phyloP scores from a whole-genome alignment of 345 rosid species.

The Durio zibethinus region DNA sequence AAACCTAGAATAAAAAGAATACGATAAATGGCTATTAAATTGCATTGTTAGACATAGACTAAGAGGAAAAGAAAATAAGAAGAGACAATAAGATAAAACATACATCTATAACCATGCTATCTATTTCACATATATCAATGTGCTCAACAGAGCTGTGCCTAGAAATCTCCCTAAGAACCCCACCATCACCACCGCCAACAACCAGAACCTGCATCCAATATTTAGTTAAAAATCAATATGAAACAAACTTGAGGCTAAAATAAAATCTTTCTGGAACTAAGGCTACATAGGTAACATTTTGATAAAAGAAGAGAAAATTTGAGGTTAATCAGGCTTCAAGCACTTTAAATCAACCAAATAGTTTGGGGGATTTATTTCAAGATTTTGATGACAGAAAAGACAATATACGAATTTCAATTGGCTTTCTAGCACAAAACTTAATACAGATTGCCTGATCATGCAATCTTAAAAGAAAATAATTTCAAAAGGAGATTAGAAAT shows the following conservation, averaged over 20 bases:
- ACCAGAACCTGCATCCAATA: constrained; percentile 65
- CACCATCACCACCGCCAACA: constrained; percentile 99
- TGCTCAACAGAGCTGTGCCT: constrained; percentile 83
- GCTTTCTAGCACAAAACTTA: constrained; percentile 1
- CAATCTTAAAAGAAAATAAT: background rate
- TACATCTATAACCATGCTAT: constrained; percentile 95
- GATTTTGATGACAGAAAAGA: constrained; percentile 6
- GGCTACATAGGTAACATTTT: background rate
- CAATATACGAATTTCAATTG: background rate
- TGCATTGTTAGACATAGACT: background rate
- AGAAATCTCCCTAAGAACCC: constrained; percentile 87
- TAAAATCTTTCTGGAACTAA: background rate
- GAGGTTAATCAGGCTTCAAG: background rate
- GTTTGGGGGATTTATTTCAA: background rate
- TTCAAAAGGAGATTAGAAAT: background rate
- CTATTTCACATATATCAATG: constrained; percentile 96
- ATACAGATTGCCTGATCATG: background rate
- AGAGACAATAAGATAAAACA: constrained; percentile 24
- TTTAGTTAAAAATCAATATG: background rate
- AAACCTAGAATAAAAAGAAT: constrained; percentile 46
- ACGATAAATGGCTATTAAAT: background rate
- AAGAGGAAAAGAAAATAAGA: background rate
- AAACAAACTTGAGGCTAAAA: background rate
- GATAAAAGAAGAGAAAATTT: background rate
- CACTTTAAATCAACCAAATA: background rate